Base-by-base conservation (phyloP, 2,329 filamentous ascomycete genomes). In the Rhexocercosporidium sp. region DNA sequence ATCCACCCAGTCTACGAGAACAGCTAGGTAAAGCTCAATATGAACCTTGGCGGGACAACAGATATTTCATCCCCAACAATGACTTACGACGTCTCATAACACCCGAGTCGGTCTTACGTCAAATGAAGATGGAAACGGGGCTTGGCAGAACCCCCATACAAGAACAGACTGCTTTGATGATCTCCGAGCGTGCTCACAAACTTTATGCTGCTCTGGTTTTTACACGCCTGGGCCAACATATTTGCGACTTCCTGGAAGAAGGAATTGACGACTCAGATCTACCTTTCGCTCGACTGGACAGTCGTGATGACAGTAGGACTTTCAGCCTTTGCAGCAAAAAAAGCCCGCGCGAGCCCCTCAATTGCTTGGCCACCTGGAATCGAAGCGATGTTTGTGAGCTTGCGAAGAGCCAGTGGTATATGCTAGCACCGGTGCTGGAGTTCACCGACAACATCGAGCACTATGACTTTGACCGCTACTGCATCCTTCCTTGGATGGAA, bases 361-460 rank as follows among this genome's bases (percentile, higher is more conserved):
- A 51, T 16, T 51, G 47, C 25, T 16, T 51, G 22, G 22, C 22
- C 4, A 11, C 6, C 9, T 51, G 51, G 27, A n/a, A 34, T 14
- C 16, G 27, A 8, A 7, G 16, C 27, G 16, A 34, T 3, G 8
- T 54, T 3, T 16, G 18, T 6, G 4, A 34, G 9, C 9, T 31
- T n/a, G 27, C 7, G n/a, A 6, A 54, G 18, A 54, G 14, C 14
- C 71, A 73, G 20, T 72, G 67, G 67, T 70, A 57, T 66, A 70
- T 72, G 68, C 64, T 22, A 6, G 66, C 70, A 16, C 71, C 68
- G 1, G 39, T 70, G 0, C 72, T 74, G 20, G 25, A 66, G 8
- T 51, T 51, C 11, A 14, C 22, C 4, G 6, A 46, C 18, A 22
- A 27, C 11, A 22, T 62, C 16, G 57, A 68, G 25, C 57, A 72